Base-by-base conservation (phyloP, 2,329 filamentous ascomycete genomes). In the Pseudomassariella vexata region DNA sequence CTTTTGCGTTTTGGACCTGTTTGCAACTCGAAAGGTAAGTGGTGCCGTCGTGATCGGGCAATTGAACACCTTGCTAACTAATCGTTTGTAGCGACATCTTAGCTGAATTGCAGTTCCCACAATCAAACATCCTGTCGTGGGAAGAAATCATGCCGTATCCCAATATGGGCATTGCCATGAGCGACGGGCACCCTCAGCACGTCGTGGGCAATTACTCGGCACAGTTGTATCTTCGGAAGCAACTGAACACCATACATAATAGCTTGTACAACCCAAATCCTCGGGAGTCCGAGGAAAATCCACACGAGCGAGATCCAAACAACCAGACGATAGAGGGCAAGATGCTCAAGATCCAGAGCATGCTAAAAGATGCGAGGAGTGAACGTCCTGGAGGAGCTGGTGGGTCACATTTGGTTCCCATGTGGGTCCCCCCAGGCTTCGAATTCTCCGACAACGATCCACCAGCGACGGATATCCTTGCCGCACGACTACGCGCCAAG, bases 1-100 rank as follows among this genome's bases (percentile, higher is more conserved):
- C 82, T 10, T 72, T 94, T 46, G 82, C 86, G 1, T 95, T 89
- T 49, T 96, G 90, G 90, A 92, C 89, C 6, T 94, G 86, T 53
- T 65, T 95, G 41, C 90, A 96, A 51, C 69, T 96, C 9, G 90
- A 96, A 59, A 95, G 82, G 82, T 86, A 57, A 45, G 58, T 25
- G 11, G 5, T 5, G 3, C 27, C 9, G 30, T n/a, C n/a, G n/a
- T n/a, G 11, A n/a, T 15, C 16, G 19, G 16, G 25, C 19, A 6
- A 18, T 24, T 27, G 32, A 24, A 18, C 17, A 12, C 17, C n/a
- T 32, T 26, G 17, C 17, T 44, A 37, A 40, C 38, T 49, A 33
- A 46, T 37, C 32, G 33, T 42, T 18, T 27, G 7, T 36, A 88
- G 88, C 57, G 90, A 96, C 55, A 86, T 96, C 27, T 72, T 95